A percentile compares a stretch with the other conserved stretches of the same genome.
Evolutionary conservation across 139 green algal species (phyloP).

Genomic region (Raphidocelis subcapitata): DNA sequence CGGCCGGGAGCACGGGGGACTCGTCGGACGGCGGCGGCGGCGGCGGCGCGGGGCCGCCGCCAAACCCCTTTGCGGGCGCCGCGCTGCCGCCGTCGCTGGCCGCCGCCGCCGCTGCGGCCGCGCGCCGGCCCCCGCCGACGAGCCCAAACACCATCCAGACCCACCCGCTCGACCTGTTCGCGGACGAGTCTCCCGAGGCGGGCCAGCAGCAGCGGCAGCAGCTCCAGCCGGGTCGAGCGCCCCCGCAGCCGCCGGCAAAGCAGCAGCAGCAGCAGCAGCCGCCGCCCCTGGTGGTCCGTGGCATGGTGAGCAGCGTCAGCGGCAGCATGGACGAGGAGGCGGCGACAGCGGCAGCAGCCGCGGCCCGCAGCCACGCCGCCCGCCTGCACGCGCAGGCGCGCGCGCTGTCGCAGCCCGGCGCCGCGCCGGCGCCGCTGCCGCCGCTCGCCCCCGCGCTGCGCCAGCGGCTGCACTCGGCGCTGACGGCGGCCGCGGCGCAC

Average conservation of each 20-base stretch:
- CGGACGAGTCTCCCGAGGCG: too few relatives aligned
- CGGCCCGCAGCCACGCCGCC: neutral
- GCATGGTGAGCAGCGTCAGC: neutral
- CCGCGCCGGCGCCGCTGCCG: neutral
- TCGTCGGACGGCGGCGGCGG: too few relatives aligned
- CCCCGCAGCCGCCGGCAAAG: neutral
- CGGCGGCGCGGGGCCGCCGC: too few relatives aligned
- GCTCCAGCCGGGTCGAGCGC: neutral
- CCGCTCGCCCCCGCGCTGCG: neutral
- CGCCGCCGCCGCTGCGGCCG: too few relatives aligned
- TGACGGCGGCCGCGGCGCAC: neutral
- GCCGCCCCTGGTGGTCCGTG: too few relatives aligned
- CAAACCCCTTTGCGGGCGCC: too few relatives aligned
- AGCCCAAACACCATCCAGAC: neutral
- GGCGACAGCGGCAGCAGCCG: neutral
- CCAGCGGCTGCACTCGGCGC: neutral
- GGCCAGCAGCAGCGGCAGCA: neutral
- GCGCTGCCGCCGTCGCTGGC: too few relatives aligned
- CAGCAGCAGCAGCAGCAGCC: slow-evolving; percentile 1
- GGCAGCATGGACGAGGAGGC: neutral
- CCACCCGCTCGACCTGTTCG: too few relatives aligned
- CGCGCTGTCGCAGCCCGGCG: neutral
- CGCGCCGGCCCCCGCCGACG: neutral
- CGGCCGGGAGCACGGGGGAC: too few relatives aligned
- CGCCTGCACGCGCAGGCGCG: neutral